Evolutionary conservation across 2,329 filamentous ascomycete species (phyloP).

Genomic region (Neopestalotiopsis sp.): DNA sequence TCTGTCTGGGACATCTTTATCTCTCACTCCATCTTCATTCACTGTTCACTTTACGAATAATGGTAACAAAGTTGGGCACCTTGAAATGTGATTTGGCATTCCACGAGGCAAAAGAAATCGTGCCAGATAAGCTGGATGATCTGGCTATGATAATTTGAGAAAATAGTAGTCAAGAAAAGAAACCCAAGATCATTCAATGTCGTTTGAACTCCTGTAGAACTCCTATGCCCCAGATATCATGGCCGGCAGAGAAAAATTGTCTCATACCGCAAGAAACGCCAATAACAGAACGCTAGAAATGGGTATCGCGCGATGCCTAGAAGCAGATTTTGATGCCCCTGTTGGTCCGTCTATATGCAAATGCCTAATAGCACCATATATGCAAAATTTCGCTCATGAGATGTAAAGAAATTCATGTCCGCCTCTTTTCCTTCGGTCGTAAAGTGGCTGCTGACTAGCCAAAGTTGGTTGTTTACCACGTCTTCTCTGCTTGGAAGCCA

Average conservation of each 20-base stretch:
- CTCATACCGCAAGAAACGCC: neutral
- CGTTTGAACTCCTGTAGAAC: neutral
- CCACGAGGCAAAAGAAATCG: too few species aligned
- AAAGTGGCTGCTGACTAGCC: neutral
- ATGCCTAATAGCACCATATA: slow-evolving; percentile 25
- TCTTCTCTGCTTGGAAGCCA: slow-evolving; percentile 73
- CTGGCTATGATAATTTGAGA: too few species aligned
- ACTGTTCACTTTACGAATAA: too few species aligned
- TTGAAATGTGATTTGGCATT: too few species aligned
- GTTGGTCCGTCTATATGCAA: slow-evolving; percentile 19
- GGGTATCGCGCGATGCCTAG: slow-evolving; percentile 35
- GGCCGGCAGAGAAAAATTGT: neutral
- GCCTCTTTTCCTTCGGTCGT: neutral
- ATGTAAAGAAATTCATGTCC: neutral
- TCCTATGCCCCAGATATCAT: neutral
- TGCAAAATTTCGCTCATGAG: slow-evolving; percentile 9
- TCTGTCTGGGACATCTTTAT: too few species aligned
- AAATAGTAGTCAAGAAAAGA: too few species aligned
- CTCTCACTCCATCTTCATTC: too few species aligned
- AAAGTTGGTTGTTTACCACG: slow-evolving; percentile 22
- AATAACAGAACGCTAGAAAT: neutral
- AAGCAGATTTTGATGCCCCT: slow-evolving; percentile 28
- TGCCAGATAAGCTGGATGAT: too few species aligned
- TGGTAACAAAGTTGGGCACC: too few species aligned
- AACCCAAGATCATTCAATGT: neutral